Percentiles rank a stretch among this genome's conserved stretches.
phyloP scores from a whole-genome alignment of 257 asterid species.

The Verbascum thapsus region DNA sequence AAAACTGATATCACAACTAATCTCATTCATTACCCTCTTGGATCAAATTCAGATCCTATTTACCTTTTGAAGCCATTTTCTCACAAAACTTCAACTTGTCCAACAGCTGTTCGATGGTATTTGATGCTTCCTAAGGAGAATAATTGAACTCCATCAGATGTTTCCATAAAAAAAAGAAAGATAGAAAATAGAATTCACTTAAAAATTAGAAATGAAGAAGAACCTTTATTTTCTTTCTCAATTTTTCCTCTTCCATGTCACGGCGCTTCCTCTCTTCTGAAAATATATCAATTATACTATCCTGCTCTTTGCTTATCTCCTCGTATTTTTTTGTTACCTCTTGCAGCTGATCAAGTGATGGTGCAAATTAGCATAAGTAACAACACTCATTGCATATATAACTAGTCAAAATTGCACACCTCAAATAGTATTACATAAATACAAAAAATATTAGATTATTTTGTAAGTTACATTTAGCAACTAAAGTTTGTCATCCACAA shows the following conservation, averaged over 20 bases:
- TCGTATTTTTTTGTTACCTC: slow-evolving; percentile 48
- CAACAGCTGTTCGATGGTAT: slow-evolving; percentile 61
- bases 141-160: neutral
- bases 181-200: neutral
- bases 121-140: slow-evolving; percentile 63
- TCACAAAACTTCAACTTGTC: slow-evolving; percentile 51
- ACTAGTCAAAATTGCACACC: neutral
- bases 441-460: neutral
- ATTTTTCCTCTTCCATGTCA: slow-evolving; percentile 64
- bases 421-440: neutral
- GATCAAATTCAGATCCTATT: slow-evolving; percentile 2
- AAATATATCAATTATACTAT: slow-evolving; percentile 66
- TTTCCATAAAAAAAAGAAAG: no score
- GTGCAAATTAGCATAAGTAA: slow-evolving; percentile 22
- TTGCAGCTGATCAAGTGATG: slow-evolving; percentile 50
- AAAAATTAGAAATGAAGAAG: neutral
- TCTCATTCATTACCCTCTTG: no score
- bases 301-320: slow-evolving; percentile 75
- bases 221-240: slow-evolving; percentile 77
- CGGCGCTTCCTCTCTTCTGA: slow-evolving; percentile 92
- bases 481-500: neutral
- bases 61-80: slow-evolving; percentile 34
- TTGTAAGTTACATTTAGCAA: neutral
- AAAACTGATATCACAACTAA: no score
- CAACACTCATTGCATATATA: neutral